These are phyloP conservation scores for Hyaloperonospora arabidopsidis DNA, from an alignment of 352 stramenopile genomes.

Conservation along the genomic window DNA sequence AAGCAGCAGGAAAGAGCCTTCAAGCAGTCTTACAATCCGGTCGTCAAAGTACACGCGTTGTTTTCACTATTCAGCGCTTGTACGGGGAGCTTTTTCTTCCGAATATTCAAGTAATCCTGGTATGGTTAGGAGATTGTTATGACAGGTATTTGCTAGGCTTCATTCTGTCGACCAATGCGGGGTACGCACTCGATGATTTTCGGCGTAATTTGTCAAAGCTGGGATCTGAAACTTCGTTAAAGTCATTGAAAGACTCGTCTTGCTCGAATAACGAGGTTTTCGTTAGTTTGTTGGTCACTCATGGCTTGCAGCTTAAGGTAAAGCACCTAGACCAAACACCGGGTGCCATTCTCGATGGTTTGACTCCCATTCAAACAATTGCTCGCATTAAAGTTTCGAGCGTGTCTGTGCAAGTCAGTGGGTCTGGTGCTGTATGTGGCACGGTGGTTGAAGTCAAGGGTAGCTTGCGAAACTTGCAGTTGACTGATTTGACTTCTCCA, in stretches of 20 bases:
- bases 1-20: slow-evolving; percentile 4
- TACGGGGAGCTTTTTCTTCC: slow-evolving; percentile 40
- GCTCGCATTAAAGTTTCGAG: slow-evolving; percentile 28
- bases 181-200: slow-evolving; percentile 52
- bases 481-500: slow-evolving; percentile 57
- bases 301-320: slow-evolving; percentile 36
- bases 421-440: slow-evolving; percentile 9
- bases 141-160: slow-evolving; percentile 53
- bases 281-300: slow-evolving; percentile 18
- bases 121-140: slow-evolving; percentile 33
- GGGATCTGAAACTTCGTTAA: slow-evolving; percentile 27
- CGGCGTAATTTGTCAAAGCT: slow-evolving; percentile 47
- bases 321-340: slow-evolving; percentile 33
- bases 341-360: slow-evolving; percentile 5
- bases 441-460: slow-evolving; percentile 44
- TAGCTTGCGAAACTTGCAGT: slow-evolving; percentile 57
- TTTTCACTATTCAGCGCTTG: slow-evolving; percentile 30
- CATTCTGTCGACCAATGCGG: slow-evolving; percentile 54
- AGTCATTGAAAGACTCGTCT: slow-evolving; percentile 21
- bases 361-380: slow-evolving; percentile 22
- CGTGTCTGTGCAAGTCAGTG: slow-evolving; percentile 25
- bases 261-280: slow-evolving; percentile 25
- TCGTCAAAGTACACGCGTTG: slow-evolving; percentile 13
- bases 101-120: slow-evolving; percentile 30
- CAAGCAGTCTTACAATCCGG: slow-evolving; percentile 19